Evolutionary conservation across 305 asterid genomes (phyloP).

Genomic region (Solanum aculeatissimum): DNA sequence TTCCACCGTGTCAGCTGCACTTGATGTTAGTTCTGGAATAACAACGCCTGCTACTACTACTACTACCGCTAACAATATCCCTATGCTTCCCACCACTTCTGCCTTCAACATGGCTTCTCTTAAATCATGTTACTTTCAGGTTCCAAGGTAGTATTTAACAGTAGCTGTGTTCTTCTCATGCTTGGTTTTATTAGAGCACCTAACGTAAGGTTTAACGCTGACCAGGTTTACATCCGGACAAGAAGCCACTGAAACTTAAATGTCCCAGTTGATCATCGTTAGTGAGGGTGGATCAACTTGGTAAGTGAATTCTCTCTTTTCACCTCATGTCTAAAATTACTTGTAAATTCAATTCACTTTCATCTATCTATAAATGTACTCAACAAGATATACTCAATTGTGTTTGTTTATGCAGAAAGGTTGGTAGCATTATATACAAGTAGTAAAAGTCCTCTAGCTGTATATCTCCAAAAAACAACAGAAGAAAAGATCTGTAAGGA

Average conservation of each 20-base stretch:
- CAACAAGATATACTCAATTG: not conserved
- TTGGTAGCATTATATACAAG: conserved; percentile 41
- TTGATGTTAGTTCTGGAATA: not conserved
- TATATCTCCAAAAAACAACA: conserved; percentile 7
- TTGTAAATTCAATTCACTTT: not conserved
- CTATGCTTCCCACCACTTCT: conserved; percentile 38
- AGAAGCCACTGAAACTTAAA: conserved; percentile 6
- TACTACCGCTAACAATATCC: conserved; percentile 29
- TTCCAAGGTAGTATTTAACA: conserved; percentile 47
- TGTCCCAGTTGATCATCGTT: not conserved
- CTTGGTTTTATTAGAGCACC: not conserved
- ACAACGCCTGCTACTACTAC: conserved; percentile 1
- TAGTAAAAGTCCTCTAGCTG: conserved; percentile 30
- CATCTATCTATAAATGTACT: not conserved
- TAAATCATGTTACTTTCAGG: conserved; percentile 20
- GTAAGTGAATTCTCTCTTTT: not conserved
- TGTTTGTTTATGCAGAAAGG: conserved; percentile 9
- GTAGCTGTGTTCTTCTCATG: not conserved
- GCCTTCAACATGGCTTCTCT: conserved; percentile 48
- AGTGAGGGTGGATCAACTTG: not conserved
- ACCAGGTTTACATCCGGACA: conserved; percentile 27
- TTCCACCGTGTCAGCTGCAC: not conserved
- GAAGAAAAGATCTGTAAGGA: conserved; percentile 3
- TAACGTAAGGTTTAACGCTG: not conserved
- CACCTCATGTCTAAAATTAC: not conserved